Evolutionary conservation across 345 rosid species (phyloP).

Genomic region (Erucastrum elatum): DNA sequence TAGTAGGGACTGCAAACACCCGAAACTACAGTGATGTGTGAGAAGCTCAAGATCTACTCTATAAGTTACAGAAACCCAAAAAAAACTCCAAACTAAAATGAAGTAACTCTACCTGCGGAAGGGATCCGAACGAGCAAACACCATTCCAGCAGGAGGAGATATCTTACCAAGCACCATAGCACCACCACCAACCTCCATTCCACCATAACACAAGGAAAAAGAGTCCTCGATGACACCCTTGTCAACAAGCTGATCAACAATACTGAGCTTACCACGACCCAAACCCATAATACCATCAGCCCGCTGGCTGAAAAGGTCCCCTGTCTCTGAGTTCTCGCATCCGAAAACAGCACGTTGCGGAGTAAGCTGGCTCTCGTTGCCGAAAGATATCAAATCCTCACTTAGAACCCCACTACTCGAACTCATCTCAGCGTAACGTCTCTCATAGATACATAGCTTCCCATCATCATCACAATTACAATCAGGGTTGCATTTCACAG

Average conservation of each 20-base stretch:
- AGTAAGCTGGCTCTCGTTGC: constrained; percentile 63
- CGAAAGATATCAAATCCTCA: constrained; percentile 69
- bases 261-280: constrained; percentile 71
- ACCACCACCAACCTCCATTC: constrained; percentile 81
- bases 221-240: constrained; percentile 65
- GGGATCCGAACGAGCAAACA: constrained; percentile 71
- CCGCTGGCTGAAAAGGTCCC: constrained; percentile 69
- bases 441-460: constrained; percentile 57
- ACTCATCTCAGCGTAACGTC: constrained; percentile 79
- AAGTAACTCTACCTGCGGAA: constrained; percentile 51
- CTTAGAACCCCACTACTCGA: constrained; percentile 75
- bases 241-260: constrained; percentile 80
- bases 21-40: constrained; percentile 63
- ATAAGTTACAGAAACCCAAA: constrained; percentile 22
- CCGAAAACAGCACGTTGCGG: constrained; percentile 77
- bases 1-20: constrained; percentile 77
- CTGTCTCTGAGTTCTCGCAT: constrained; percentile 71
- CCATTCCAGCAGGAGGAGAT: constrained; percentile 59
- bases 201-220: constrained; percentile 79
- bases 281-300: constrained; percentile 88
- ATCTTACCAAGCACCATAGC: constrained; percentile 80
- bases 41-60: constrained; percentile 53
- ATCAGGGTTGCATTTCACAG: constrained; percentile 62
- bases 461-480: constrained; percentile 62
- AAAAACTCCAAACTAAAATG: background rate